These are phyloP conservation scores for Pichia sp. DNA, from an alignment of 1,139 yeast genomes.

Conservation along the genomic window DNA sequence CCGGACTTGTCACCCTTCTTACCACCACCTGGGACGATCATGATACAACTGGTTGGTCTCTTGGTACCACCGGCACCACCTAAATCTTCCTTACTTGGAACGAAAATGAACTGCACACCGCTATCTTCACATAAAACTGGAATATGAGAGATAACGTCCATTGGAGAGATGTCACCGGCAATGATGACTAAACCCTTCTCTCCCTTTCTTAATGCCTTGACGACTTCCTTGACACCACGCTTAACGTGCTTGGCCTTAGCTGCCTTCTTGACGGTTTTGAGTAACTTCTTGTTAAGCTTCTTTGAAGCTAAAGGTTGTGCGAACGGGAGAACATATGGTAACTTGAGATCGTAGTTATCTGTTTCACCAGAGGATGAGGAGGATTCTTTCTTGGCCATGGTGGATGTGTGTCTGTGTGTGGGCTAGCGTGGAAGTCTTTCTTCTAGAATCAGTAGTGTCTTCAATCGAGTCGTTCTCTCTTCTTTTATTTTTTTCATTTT, in stretches of 20 bases:
- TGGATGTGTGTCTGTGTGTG: slow-evolving; percentile 16
- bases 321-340: slow-evolving; percentile 89
- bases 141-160: slow-evolving; percentile 94
- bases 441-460: background rate
- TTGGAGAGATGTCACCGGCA: slow-evolving; percentile 98
- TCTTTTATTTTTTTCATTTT: background rate
- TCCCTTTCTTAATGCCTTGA: slow-evolving; percentile 95
- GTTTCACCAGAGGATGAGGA: slow-evolving; percentile 26
- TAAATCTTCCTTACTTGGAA: slow-evolving; percentile 96
- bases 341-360: slow-evolving; percentile 89
- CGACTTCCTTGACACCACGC: slow-evolving; percentile 99
- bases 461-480: too few species aligned
- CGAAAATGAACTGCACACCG: slow-evolving; percentile 85
- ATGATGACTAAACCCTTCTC: slow-evolving; percentile 95
- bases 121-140: slow-evolving; percentile 97
- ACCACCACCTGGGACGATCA: slow-evolving; percentile 97
- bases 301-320: slow-evolving; percentile 96
- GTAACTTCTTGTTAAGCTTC: slow-evolving; percentile 91
- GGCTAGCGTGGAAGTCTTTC: background rate
- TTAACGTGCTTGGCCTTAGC: slow-evolving; percentile 98
- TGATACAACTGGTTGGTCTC: slow-evolving; percentile 98
- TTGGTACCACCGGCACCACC: slow-evolving; percentile 99
- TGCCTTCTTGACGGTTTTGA: slow-evolving; percentile 95
- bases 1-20: slow-evolving; percentile 78
- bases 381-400: slow-evolving; percentile 56